These are phyloP conservation scores for Echium plantagineum DNA, from an alignment of 257 asterid species.

Conservation along the genomic window DNA sequence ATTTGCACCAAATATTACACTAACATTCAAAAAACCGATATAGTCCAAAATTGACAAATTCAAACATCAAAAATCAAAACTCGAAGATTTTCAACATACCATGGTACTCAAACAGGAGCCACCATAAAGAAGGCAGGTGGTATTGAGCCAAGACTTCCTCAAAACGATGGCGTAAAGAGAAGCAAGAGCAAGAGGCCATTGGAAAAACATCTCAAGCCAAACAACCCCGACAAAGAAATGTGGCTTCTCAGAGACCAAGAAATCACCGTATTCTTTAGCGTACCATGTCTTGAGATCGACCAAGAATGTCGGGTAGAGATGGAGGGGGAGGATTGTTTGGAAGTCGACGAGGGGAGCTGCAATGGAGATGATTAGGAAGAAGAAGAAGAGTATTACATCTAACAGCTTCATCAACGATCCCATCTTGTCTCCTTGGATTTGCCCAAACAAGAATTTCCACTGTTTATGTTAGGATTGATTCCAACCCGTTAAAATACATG, in stretches of 20 bases:
- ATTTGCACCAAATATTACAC: too few relatives aligned
- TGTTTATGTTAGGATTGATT: too few relatives aligned
- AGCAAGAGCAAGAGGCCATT: constrained; percentile 73
- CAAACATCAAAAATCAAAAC: too few relatives aligned
- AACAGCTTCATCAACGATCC: too few relatives aligned
- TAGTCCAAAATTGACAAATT: too few relatives aligned
- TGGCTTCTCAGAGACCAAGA: constrained; percentile 58
- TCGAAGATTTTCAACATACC: constrained; percentile 22
- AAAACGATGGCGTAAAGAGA: constrained; percentile 53
- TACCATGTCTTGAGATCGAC: constrained; percentile 64
- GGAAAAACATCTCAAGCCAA: constrained; percentile 74
- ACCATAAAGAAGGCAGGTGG: constrained; percentile 81
- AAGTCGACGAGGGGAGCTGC: constrained; percentile 74
- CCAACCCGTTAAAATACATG: too few relatives aligned
- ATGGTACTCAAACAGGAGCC: constrained; percentile 47
- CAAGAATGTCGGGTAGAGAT: constrained; percentile 46
- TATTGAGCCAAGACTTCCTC: constrained; percentile 65
- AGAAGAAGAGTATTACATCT: too few relatives aligned
- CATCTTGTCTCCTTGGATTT: too few relatives aligned
- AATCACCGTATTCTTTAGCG: constrained; percentile 50
- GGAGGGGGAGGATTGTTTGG: constrained; percentile 47
- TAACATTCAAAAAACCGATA: background rate
- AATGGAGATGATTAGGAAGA: constrained; percentile 49
- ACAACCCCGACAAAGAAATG: constrained; percentile 73
- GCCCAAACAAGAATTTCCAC: too few relatives aligned